Evolutionary conservation across 805 yeast genomes (phyloP), one percentile per base, ranked within the genome.

Genomic region (Nakazawaea siamensis): DNA sequence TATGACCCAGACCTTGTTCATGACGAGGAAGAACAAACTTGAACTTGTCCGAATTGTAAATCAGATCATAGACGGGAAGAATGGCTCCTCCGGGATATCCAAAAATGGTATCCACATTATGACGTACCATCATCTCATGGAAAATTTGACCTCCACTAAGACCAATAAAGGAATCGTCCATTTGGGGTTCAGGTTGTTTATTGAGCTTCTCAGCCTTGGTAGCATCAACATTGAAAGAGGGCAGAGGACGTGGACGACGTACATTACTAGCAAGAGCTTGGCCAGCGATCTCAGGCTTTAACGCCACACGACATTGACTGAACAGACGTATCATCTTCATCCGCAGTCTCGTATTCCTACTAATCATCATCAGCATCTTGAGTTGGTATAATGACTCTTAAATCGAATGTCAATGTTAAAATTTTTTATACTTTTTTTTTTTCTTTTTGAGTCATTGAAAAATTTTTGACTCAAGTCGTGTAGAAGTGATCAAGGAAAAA

Each of bases 41-140:
- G 70, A 92, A 90, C 52, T 82, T 75, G 38, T 80, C 77, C 15
- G 95, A 83, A 65, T 90, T 82, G 68, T 81, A 84, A 48, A 92
- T 92, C 47, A 97, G 97, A 57, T 92, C 98, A 55, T 82, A 92
- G 18, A 92, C 98, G 11, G 98, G 97, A 51, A 92, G 70, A 52
- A 92, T 92, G 47, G 98, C 98, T 57, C 98, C 98, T 52, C 98
- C 98, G 37, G 98, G 94, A 65, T 92, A 92, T 28, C 98, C 98
- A 57, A 90, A 92, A 31, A 92, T 76, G 40, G 96, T 86, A 59
- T 92, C 97, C 39, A 92, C 98, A 36, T 84, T 74, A 57, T 92
- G 96, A 57, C 97, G 76, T 43, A 77, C 68, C 97, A 92, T 92
- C 97, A 92, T 92, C 61, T 90, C 97, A 59, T 90, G 97, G 67